Evolutionary conservation across 2,329 filamentous ascomycete species (phyloP), one percentile per base, ranked within the genome.

Genomic region (Cytospora schulzeri): DNA sequence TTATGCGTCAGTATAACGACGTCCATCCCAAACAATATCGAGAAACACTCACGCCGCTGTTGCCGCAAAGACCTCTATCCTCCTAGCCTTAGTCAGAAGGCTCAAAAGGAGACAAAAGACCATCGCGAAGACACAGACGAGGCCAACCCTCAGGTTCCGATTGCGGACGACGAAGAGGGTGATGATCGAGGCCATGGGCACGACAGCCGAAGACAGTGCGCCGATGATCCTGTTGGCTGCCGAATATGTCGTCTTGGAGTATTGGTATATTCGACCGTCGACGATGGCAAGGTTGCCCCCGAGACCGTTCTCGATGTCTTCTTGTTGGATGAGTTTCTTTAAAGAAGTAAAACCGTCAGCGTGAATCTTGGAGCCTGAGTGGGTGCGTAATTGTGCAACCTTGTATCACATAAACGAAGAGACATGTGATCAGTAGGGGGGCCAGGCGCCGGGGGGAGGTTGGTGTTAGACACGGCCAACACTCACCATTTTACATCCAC

Each of bases 41-140:
- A 5, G 12, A 6, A 15, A 6, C 38, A 64, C 64, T 64, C 26
- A 73, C 68, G 72, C 71, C 57, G 72, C 72, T 3, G 71, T 72
- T 17, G 69, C 70, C 14, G 71, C 68, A 45, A 73, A 71, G 24
- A 73, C 70, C 68, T 74, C 72, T 26, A 71, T 70, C 52, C 72
- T 68, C 50, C 68, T 68, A 14, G 71, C 69, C 35, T 70, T 71
- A 4, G 71, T 73, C 57, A 69, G 69, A 1, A 72, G 53, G 57
- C 69, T 69, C 31, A 74, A 67, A 9, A 67, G 69, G 31, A 69
- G 60, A 15, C 68, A 69, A 57, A 74, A 74, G 1, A 73, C 45
- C 29, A 73, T 64, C 17, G 71, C 72, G 58, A 72, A 74, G 1
- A 69, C 56, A 64, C 73, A 69, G 11, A 73, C 68, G 8, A 73